Evolutionary conservation across 805 yeast genomes (phyloP).

Genomic region (Sungouiella thailandica): DNA sequence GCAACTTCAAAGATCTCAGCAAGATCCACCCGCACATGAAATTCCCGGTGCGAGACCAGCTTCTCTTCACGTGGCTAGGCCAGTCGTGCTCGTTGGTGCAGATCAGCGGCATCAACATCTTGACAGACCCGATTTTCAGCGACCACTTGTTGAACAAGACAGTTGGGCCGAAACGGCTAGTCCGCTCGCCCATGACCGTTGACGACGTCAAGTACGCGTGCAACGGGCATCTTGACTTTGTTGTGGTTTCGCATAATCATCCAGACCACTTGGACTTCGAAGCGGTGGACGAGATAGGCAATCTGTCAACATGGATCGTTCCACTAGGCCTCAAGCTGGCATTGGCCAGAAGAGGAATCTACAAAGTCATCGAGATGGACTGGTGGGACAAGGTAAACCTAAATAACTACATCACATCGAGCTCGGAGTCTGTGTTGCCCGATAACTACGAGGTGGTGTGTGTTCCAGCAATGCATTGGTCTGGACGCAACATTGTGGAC

Average conservation of each 20-base stretch:
- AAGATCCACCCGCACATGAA: slow-evolving; percentile 14
- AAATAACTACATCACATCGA: slow-evolving; percentile 36
- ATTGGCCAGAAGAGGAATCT: slow-evolving; percentile 54
- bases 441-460: slow-evolving; percentile 76
- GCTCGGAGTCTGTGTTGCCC: slow-evolving; percentile 11
- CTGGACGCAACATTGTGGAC: slow-evolving; percentile 79
- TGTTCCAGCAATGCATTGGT: slow-evolving; percentile 97
- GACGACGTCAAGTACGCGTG: slow-evolving; percentile 46
- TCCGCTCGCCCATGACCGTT: slow-evolving; percentile 65
- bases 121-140: slow-evolving; percentile 82
- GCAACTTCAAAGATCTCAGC: slow-evolving; percentile 2
- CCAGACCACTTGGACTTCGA: slow-evolving; percentile 87
- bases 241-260: slow-evolving; percentile 87
- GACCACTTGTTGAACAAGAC: slow-evolving; percentile 56
- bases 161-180: slow-evolving; percentile 82
- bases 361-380: slow-evolving; percentile 67
- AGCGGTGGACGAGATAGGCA: slow-evolving; percentile 48
- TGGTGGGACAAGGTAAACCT: slow-evolving; percentile 75
- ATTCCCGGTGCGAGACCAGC: slow-evolving; percentile 36
- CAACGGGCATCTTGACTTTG: slow-evolving; percentile 59
- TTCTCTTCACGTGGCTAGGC: slow-evolving; percentile 87
- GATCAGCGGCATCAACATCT: slow-evolving; percentile 62
- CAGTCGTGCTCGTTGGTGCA: slow-evolving; percentile 82
- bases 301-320: slow-evolving; percentile 73
- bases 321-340: slow-evolving; percentile 71